Base-by-base conservation (phyloP, 2,329 filamentous ascomycete species). In the Arthrobotrys entomopaga region DNA sequence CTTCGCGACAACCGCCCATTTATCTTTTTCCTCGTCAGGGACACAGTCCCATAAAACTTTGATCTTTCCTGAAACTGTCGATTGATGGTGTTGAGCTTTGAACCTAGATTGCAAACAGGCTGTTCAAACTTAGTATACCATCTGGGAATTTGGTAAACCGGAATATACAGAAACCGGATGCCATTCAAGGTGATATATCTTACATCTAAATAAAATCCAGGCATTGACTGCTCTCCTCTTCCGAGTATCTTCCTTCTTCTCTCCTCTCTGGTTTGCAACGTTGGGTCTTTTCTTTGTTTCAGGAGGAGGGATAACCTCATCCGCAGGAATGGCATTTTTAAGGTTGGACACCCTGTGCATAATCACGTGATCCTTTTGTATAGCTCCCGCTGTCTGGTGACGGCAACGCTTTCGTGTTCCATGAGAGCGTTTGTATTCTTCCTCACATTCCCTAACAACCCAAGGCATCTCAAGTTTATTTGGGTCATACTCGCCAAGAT, bases 191-290 rank as follows among this genome's bases (percentile, higher is more conserved):
- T n/a, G 3, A 22, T 43, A 52, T 40, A 11, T n/a, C 56, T 67
- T 60, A 69, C 65, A 49, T 50, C 65, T 50, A 20, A 46, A 69
- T 3, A 49, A 56, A 42, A 56, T 69, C 65, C 57, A 69, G 13
- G 65, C 48, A 24, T 69, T 69, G 20, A 69, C 26, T 2, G 57
- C 65, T 56, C 57, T 54, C 19, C 56, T 69, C 26, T 49, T 60
- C 49, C 22, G 46, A 11, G 6, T 20, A 26, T 13, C 38, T 38
- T 20, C 13, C 49, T 40, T 26, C 16, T 50, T 57, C 13, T 38
- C 49, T 10, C 22, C 24, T n/a, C 49, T 53, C 10, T 10, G 3
- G 8, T 40, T 40, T 40, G 58, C 52, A 6, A n/a, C n/a, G n/a
- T 59, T 13, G 10, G 40, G 3, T n/a, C 10, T 43, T 43, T 16